A percentile compares a stretch with the other conserved stretches of the same genome.
phyloP scores from a whole-genome alignment of 2,329 filamentous ascomycete species.

The Canariomyces notabilis region DNA sequence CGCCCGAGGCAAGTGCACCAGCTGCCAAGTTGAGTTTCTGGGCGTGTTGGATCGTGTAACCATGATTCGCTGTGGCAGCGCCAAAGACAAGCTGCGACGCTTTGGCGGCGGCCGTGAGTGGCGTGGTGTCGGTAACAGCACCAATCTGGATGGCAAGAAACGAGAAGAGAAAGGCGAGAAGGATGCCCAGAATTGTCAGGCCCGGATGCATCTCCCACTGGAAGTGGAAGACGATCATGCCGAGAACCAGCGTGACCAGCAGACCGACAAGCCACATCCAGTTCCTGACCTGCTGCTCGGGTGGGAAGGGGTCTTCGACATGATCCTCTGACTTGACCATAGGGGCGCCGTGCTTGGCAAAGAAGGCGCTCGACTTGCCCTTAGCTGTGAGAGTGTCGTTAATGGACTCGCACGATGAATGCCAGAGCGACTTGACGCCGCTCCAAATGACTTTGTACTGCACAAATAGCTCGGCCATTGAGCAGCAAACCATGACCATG shows the following conservation, averaged over 20 bases:
- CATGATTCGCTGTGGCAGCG: conserved; percentile 53
- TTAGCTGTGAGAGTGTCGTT: conserved; percentile 35
- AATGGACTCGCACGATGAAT: conserved; percentile 38
- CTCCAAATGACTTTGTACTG: conserved; percentile 37
- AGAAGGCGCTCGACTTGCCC: conserved; percentile 39
- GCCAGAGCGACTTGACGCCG: conserved; percentile 43
- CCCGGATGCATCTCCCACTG: conserved; percentile 54
- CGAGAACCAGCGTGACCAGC: conserved; percentile 44
- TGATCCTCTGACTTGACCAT: conserved; percentile 27
- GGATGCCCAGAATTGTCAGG: conserved; percentile 49
- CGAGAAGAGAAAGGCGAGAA: conserved; percentile 57
- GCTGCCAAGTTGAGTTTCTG: conserved; percentile 63
- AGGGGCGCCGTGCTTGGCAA: conserved; percentile 37
- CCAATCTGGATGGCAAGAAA: conserved; percentile 58
- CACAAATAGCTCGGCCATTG: conserved; percentile 36
- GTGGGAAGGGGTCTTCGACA: conserved; percentile 45
- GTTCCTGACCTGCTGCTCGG: conserved; percentile 44
- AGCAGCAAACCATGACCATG: conserved; percentile 38
- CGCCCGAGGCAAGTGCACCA: conserved; percentile 51
- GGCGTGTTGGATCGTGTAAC: conserved; percentile 45
- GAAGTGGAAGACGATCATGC: conserved; percentile 45
- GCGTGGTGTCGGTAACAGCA: conserved; percentile 57
- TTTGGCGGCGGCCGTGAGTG: conserved; percentile 62
- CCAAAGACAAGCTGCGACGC: conserved; percentile 65
- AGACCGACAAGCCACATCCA: conserved; percentile 50